phyloP scores from a whole-genome alignment of 176 grass and related monocot genomes.

The Eremochloa ophiuroides region DNA sequence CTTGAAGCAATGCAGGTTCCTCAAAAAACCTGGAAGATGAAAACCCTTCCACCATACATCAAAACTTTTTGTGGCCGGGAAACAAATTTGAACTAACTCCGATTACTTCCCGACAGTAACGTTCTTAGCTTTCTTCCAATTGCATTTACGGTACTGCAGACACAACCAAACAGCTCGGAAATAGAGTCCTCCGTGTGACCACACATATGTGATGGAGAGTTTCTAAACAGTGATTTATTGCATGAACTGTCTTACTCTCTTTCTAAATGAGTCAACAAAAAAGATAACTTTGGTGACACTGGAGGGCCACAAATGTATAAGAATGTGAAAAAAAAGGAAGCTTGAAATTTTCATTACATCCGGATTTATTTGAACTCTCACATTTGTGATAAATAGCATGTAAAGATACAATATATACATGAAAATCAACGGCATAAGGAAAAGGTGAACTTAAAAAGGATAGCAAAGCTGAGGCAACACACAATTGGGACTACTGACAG shows the following conservation, averaged over 20 bases:
- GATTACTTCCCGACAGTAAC: too few relatives aligned
- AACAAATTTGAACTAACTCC: too few relatives aligned
- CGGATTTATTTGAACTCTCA: not conserved
- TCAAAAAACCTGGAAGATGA: too few relatives aligned
- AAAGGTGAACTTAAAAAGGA: not conserved
- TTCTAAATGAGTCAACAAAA: not conserved
- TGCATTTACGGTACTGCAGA: too few relatives aligned
- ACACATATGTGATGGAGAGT: too few relatives aligned
- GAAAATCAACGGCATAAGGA: not conserved
- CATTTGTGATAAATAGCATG: not conserved
- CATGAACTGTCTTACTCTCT: not conserved
- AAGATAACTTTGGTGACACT: not conserved
- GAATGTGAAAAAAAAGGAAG: not conserved
- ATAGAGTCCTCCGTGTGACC: too few relatives aligned
- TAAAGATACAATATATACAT: slow-evolving; percentile 17
- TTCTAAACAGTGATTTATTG: not conserved
- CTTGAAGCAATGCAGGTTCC: too few relatives aligned
- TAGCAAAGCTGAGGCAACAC: not conserved
- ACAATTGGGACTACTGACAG: not conserved
- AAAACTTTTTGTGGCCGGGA: too few relatives aligned
- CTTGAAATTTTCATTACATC: not conserved
- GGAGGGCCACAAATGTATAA: not conserved
- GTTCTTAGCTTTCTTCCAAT: too few relatives aligned
- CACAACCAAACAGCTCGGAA: too few relatives aligned
- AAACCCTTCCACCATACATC: too few relatives aligned